A percentile compares a stretch with the other conserved stretches of the same genome.
phyloP scores from a whole-genome alignment of 345 rosid genomes.

The Dovyalis caffra region DNA sequence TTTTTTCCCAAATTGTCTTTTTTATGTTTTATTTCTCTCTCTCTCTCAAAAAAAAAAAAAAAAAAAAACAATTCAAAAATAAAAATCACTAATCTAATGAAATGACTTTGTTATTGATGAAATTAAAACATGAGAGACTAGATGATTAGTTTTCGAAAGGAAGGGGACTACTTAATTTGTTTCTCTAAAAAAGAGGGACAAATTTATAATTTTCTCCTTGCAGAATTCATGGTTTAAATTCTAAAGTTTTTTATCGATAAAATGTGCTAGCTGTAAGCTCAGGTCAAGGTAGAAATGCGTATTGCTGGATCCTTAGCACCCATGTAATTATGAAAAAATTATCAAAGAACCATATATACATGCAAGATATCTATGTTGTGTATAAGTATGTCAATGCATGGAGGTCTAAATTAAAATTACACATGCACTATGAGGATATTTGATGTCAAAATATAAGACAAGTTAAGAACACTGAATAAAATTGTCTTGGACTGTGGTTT shows the following conservation, averaged over 20 bases:
- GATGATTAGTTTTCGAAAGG: no score
- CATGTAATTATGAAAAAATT: background rate
- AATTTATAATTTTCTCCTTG: no score
- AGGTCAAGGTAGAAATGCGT: background rate
- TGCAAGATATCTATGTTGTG: background rate
- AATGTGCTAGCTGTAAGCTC: background rate
- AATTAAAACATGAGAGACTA: no score
- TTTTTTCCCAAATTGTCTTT: no score
- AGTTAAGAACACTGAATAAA: background rate
- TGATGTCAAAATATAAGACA: background rate
- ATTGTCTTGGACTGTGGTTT: conserved; percentile 14
- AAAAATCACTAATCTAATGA: no score
- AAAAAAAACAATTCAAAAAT: no score
- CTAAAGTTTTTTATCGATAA: no score
- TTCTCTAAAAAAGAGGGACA: no score
- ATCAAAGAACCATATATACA: background rate
- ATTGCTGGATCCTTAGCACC: background rate
- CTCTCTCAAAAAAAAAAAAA: no score
- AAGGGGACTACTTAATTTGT: no score
- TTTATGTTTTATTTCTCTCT: no score
- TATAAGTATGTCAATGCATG: background rate
- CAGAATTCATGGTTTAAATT: background rate
- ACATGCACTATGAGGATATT: background rate
- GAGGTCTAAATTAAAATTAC: background rate
- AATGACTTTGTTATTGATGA: no score